These are phyloP conservation scores for Candida nitratophila DNA, from an alignment of 805 yeast species.

Conservation along the genomic window DNA sequence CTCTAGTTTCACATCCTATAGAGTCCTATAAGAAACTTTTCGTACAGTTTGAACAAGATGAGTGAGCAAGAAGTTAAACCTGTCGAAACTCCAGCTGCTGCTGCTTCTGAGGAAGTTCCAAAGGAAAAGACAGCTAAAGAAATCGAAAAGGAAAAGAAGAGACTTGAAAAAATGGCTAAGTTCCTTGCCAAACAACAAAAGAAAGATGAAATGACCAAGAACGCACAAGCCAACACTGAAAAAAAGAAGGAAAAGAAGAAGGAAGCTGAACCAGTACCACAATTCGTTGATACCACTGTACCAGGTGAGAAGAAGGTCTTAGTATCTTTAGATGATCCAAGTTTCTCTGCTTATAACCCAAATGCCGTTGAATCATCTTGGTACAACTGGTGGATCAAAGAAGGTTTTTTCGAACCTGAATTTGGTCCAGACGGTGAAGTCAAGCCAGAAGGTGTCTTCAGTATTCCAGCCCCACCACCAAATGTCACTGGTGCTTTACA, in stretches of 20 bases:
- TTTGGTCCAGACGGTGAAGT: constrained; percentile 64
- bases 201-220: constrained; percentile 51
- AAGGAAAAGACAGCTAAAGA: constrained; percentile 56
- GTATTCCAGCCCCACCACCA: constrained; percentile 98
- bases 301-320: constrained; percentile 89
- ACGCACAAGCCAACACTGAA: constrained; percentile 33
- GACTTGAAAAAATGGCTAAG: constrained; percentile 49
- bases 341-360: constrained; percentile 92
- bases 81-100: constrained; percentile 12
- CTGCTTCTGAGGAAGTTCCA: constrained; percentile 36
- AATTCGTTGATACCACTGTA: constrained; percentile 73
- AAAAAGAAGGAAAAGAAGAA: constrained; percentile 57
- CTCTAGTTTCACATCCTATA: not conserved
- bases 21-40: not conserved
- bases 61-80: constrained; percentile 18
- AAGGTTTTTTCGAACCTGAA: constrained; percentile 86
- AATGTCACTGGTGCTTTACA: constrained; percentile 98
- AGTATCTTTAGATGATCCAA: constrained; percentile 83
- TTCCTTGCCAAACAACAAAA: constrained; percentile 79
- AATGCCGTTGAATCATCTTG: constrained; percentile 91
- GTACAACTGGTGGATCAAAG: constrained; percentile 95
- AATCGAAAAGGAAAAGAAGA: constrained; percentile 57
- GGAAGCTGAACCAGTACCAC: constrained; percentile 72
- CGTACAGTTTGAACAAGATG: constrained; percentile 9
- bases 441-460: constrained; percentile 78